Evolutionary conservation across 2,329 filamentous ascomycete genomes (phyloP), one percentile per base, ranked within the genome.

Genomic region (Aspergillus pseudonomiae): DNA sequence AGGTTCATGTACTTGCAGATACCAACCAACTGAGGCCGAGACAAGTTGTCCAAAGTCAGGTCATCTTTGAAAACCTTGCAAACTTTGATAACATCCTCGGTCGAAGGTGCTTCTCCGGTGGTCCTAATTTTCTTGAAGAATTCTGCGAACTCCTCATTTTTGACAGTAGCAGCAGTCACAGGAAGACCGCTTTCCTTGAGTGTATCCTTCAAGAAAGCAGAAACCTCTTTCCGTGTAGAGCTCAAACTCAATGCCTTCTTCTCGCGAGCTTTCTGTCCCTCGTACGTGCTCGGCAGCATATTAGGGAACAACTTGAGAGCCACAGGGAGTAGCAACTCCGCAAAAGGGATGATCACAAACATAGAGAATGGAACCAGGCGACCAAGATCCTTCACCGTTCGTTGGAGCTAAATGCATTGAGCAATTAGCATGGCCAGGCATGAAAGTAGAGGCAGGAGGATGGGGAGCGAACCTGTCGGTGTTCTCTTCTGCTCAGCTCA

Each of bases 51-150:
- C 36, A 99, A 85, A 0, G 95, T 99, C 73, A 99, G 78, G 78
- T 99, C 95, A 76, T 99, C 95, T 79, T 95, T 96, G 88, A 99
- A 99, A 68, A 96, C 91, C 85, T 97, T 96, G 88, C 95, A 98
- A 67, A 99, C 94, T 81, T 95, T 97, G 84, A 99, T 96, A 67
- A 99, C 93, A 75, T 99, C 95, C 69, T 94, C 87, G 60, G 89
- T 87, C 5, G 92, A 95, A 1, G 95, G 95, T 53, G 90, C 85
- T 82, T 98, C 94, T 67, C 94, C 95, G 1, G 94, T 97, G 21
- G 92, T 89, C 60, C 95, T 86, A 66, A 98, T 88, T 84, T 99
- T 99, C 77, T 92, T 91, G 89, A 99, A 99, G 82, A 99, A 99
- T 73, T 94, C 92, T 65, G 91, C 86, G 72, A 99, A 99, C 77